These are phyloP conservation scores for Vitis hybrid DNA, from an alignment of 177 flowering plant species.

Conservation along the genomic window DNA sequence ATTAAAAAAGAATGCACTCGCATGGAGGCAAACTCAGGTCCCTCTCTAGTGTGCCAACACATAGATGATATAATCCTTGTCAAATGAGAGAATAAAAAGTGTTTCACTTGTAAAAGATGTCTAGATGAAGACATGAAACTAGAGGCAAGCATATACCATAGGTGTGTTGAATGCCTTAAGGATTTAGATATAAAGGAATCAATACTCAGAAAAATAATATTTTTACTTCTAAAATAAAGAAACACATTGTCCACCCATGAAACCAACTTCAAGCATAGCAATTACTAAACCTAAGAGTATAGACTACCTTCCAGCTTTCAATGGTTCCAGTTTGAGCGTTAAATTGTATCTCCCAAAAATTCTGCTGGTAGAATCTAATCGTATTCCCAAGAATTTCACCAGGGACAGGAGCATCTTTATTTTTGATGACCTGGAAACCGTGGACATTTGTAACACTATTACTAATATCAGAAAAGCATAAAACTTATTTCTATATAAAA, in stretches of 20 bases:
- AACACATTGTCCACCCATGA: background rate
- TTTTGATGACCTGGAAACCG: slow-evolving; percentile 53
- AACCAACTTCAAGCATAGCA: background rate
- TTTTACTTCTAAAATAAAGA: background rate
- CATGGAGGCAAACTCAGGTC: too few relatives aligned
- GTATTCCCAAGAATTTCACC: slow-evolving; percentile 46
- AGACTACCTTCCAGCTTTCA: slow-evolving; percentile 88
- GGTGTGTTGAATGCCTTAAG: too few relatives aligned
- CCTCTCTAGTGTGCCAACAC: too few relatives aligned
- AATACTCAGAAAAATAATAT: too few relatives aligned
- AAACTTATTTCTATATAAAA: too few relatives aligned
- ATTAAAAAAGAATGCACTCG: too few relatives aligned
- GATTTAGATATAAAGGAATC: too few relatives aligned
- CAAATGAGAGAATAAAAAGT: too few relatives aligned
- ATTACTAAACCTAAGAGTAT: background rate
- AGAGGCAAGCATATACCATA: too few relatives aligned
- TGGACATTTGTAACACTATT: slow-evolving; percentile 1
- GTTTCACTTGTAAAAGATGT: too few relatives aligned
- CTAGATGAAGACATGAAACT: too few relatives aligned
- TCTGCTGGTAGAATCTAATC: slow-evolving; percentile 46
- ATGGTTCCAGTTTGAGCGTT: slow-evolving; percentile 60
- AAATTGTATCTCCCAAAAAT: slow-evolving; percentile 66
- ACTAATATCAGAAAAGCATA: background rate
- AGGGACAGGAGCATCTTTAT: slow-evolving; percentile 32
- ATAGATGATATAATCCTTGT: too few relatives aligned